Evolutionary conservation across 352 stramenopile species (phyloP).

Genomic region (Phytophthora nicotianae): DNA sequence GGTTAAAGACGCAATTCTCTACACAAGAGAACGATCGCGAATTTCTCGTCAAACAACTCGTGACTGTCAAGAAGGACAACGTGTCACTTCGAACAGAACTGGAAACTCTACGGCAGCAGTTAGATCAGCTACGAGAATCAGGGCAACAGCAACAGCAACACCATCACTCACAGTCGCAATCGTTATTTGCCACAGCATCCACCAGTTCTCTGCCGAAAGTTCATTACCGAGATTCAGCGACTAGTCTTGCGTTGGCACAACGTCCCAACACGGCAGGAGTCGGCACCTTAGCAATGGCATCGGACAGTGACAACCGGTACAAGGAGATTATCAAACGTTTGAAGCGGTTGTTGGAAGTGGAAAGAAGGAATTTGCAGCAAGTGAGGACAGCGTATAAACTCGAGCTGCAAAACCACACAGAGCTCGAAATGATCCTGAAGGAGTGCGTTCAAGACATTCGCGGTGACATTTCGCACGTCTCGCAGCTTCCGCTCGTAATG

Average conservation of each 20-base stretch:
- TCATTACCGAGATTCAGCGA: conserved; percentile 26
- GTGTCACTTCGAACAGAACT: conserved; percentile 70
- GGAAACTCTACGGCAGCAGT: conserved; percentile 55
- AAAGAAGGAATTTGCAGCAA: conserved; percentile 83
- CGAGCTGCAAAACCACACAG: conserved; percentile 77
- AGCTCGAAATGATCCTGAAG: conserved; percentile 84
- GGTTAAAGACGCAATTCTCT: conserved; percentile 91
- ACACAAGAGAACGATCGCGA: conserved; percentile 94
- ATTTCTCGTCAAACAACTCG: conserved; percentile 92
- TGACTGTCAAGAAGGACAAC: conserved; percentile 93
- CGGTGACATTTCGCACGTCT: conserved; percentile 50
- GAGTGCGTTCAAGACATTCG: conserved; percentile 87
- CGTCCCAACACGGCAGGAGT: conserved; percentile 35
- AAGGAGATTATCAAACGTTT: conserved; percentile 94
- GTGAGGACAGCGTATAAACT: conserved; percentile 73
- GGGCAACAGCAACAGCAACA: conserved; percentile 38
- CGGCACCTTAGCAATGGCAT: conserved; percentile 6
- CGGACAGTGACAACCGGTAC: conserved; percentile 80
- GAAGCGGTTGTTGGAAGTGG: conserved; percentile 88
- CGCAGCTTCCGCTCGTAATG: conserved; percentile 28
- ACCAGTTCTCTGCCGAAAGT: conserved; percentile 50
- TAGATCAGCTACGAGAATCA: conserved; percentile 54
- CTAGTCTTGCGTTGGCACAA: conserved; percentile 18
- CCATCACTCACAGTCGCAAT: conserved; percentile 24
- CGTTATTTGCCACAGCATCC: conserved; percentile 33